Conservation (phyloP, 2,329 filamentous ascomycete genomes). For the Alternaria sp. region DNA sequence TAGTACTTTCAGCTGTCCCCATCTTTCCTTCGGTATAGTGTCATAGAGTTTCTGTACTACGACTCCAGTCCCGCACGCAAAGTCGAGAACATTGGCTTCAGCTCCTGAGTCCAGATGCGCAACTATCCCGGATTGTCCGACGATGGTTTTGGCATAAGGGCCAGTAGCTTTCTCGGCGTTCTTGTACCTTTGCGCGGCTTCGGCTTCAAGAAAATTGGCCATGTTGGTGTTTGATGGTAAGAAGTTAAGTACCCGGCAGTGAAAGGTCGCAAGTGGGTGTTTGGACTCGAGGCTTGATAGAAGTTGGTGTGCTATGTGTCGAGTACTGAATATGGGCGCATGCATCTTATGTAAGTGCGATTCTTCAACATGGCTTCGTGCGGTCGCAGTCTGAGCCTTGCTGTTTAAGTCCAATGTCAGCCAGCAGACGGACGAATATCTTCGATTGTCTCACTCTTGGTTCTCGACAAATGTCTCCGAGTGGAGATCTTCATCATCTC, state of each 20-base stretch:
- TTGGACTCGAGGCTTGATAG: background rate
- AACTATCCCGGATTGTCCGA: slow-evolving; percentile 17
- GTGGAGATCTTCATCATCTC: background rate
- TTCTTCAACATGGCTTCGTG: background rate
- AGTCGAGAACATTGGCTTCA: slow-evolving; percentile 30
- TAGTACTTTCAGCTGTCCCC: slow-evolving; percentile 27
- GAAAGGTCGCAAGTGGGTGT: too few relatives aligned
- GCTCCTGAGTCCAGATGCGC: background rate
- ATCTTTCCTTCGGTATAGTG: slow-evolving; percentile 18
- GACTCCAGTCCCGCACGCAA: slow-evolving; percentile 39
- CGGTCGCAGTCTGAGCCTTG: background rate
- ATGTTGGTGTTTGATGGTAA: background rate
- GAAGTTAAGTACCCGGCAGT: background rate
- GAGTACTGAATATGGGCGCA: background rate
- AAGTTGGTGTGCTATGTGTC: background rate
- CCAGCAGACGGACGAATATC: background rate
- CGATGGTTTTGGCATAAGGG: slow-evolving; percentile 27
- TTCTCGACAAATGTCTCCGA: background rate
- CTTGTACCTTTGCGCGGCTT: slow-evolving; percentile 28
- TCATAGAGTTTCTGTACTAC: slow-evolving; percentile 32
- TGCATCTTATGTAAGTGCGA: background rate
- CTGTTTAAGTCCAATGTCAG: background rate
- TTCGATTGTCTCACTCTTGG: background rate
- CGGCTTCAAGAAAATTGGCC: slow-evolving; percentile 6
- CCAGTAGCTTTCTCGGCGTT: slow-evolving; percentile 32